Percentiles rank a stretch among this genome's conserved stretches.
These are phyloP conservation scores for Cutaneotrichosporon sp. DNA, from an alignment of 1,284 basidiomycete species.

Conservation along the genomic window DNA sequence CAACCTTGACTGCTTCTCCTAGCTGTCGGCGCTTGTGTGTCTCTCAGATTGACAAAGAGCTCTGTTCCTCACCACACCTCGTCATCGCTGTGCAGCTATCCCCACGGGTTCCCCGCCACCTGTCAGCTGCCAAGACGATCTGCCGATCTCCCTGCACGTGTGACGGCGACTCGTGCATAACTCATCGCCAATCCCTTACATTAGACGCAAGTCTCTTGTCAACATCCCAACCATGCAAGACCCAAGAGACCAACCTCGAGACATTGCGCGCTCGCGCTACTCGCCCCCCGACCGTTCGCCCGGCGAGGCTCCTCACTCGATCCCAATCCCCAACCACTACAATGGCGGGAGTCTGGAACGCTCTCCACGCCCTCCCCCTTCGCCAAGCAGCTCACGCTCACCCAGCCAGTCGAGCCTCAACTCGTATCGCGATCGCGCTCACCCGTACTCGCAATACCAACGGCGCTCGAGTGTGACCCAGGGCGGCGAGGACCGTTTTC, in stretches of 20 bases:
- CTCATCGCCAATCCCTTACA: not conserved
- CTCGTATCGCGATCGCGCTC: constrained; percentile 22
- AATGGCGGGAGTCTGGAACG: constrained; percentile 7
- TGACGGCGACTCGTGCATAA: not conserved
- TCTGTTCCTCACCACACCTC: no score
- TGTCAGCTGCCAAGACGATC: not conserved
- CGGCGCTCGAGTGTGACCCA: not conserved
- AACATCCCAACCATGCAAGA: not conserved
- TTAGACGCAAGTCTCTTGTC: not conserved
- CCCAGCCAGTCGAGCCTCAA: constrained; percentile 14
- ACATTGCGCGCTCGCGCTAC: not conserved
- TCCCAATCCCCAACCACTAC: constrained; percentile 10
- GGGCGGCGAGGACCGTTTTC: constrained; percentile 9
- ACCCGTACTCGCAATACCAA: constrained; percentile 17
- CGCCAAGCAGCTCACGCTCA: constrained; percentile 14
- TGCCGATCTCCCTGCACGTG: not conserved
- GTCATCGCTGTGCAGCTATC: no score
- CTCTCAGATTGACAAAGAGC: no score
- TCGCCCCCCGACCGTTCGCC: not conserved
- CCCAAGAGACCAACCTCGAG: not conserved
- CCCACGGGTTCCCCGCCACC: not conserved
- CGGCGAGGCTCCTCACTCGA: constrained; percentile 7
- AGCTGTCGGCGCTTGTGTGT: no score
- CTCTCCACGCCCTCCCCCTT: constrained; percentile 5
- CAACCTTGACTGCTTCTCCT: no score